Evolutionary conservation across 1,139 yeast species (phyloP).

Genomic region (Yamadazyma blattariae): DNA sequence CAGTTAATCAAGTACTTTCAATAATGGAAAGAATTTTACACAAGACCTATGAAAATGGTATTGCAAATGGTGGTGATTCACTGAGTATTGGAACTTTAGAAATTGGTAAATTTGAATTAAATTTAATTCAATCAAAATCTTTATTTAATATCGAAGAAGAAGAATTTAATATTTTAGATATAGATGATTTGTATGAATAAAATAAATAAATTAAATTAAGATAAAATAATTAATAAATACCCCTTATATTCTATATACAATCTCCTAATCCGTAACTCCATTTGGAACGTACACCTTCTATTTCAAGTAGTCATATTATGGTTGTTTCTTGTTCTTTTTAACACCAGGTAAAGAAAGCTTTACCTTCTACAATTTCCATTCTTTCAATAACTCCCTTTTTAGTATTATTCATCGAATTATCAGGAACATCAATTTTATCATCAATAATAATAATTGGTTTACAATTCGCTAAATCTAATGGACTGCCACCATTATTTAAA

Average conservation of each 20-base stretch:
- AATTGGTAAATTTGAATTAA: conserved; percentile 42
- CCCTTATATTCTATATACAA: too few species aligned
- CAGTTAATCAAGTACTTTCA: conserved; percentile 49
- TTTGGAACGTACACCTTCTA: too few species aligned
- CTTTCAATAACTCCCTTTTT: conserved; percentile 45
- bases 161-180: conserved; percentile 11
- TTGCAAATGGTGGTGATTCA: background rate
- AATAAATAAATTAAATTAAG: too few species aligned
- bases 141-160: conserved; percentile 26
- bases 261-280: too few species aligned
- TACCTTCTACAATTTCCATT: conserved; percentile 52
- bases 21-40: conserved; percentile 47
- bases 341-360: conserved; percentile 69
- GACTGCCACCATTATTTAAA: conserved; percentile 60
- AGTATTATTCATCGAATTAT: conserved; percentile 5
- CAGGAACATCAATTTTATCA: conserved; percentile 59
- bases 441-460: conserved; percentile 60
- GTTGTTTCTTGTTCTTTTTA: too few species aligned
- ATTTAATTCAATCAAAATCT: conserved; percentile 34
- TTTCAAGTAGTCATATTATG: too few species aligned
- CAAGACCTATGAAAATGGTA: conserved; percentile 26
- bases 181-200: background rate
- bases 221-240: too few species aligned
- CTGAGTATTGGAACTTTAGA: conserved; percentile 33
- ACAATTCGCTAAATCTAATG: conserved; percentile 62